Conservation (phyloP, 225 moss, liverwort and hornwort genomes). For the Straminergon stramineum region DNA sequence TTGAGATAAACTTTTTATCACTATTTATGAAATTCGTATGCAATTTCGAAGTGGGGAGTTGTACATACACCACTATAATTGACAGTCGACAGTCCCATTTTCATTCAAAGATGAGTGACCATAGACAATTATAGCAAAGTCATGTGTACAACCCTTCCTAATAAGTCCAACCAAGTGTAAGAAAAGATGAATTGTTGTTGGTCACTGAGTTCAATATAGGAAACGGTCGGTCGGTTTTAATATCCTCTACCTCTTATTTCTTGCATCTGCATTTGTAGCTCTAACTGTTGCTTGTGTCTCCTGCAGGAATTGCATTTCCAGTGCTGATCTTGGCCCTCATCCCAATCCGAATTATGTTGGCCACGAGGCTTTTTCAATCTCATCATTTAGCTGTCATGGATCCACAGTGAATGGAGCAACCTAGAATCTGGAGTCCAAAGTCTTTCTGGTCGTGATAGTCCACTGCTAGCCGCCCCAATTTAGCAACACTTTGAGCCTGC, state of each 20-base stretch:
- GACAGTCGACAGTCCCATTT: not conserved
- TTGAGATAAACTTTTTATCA: not conserved
- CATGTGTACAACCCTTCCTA: not conserved
- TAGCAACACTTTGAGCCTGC: not conserved
- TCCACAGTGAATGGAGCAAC: constrained; percentile 14
- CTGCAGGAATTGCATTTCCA: constrained; percentile 65
- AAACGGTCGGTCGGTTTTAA: not conserved
- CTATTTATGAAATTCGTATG: not conserved
- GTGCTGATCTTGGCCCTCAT: constrained; percentile 53
- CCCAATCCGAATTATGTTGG: constrained; percentile 44
- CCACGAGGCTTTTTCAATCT: constrained; percentile 29
- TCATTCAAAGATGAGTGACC: not conserved
- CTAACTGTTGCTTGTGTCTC: not conserved
- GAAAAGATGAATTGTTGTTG: not conserved
- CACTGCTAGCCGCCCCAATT: not conserved
- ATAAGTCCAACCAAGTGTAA: not conserved
- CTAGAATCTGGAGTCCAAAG: not conserved
- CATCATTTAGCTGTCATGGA: constrained; percentile 49
- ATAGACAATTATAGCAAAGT: not conserved
- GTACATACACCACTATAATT: not conserved
- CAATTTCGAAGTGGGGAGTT: not conserved
- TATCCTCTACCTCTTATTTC: not conserved
- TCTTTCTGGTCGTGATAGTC: not conserved
- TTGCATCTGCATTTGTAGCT: not conserved
- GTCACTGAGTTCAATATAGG: not conserved